Evolutionary conservation across 176 grass and related monocot genomes (phyloP).

Genomic region (Oryza coarctata): DNA sequence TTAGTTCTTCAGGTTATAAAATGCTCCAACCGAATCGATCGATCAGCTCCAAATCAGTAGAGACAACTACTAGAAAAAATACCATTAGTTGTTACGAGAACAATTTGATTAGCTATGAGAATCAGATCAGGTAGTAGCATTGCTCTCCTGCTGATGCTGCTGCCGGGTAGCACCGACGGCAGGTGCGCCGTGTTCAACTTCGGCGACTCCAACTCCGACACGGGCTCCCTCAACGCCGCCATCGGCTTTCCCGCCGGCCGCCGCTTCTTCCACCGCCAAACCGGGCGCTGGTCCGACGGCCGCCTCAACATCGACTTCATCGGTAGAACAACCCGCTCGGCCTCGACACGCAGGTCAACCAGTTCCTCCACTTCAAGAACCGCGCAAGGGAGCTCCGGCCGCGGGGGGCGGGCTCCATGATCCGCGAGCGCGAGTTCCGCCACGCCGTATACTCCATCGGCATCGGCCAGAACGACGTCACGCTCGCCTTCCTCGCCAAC

Average conservation of each 20-base stretch:
- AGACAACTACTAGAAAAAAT: too few species aligned
- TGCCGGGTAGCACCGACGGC: not conserved
- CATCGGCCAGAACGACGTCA: conserved; percentile 35
- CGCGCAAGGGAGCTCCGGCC: conserved; percentile 10
- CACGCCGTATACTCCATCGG: conserved; percentile 29
- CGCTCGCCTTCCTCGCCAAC: conserved; percentile 32
- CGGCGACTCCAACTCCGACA: conserved; percentile 86
- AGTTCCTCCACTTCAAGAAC: conserved; percentile 40
- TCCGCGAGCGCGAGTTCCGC: conserved; percentile 8
- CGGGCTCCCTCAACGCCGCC: conserved; percentile 36
- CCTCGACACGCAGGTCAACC: conserved; percentile 33
- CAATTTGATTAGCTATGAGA: not conserved
- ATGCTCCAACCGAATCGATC: not conserved
- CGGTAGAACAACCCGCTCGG: conserved; percentile 21
- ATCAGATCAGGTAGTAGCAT: not conserved
- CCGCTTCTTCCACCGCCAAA: conserved; percentile 37
- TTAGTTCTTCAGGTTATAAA: not conserved
- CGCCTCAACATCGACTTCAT: conserved; percentile 43
- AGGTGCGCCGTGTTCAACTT: conserved; percentile 74
- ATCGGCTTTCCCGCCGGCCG: conserved; percentile 29
- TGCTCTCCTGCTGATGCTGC: not conserved
- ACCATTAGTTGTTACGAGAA: too few species aligned
- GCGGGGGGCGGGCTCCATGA: conserved; percentile 9
- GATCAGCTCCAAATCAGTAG: not conserved
- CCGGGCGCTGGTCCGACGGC: conserved; percentile 35